Percentiles rank a stretch among this genome's conserved stretches.
Evolutionary conservation across 2,329 filamentous ascomycete species (phyloP).

Genomic region (Tolypocladium inflatum): DNA sequence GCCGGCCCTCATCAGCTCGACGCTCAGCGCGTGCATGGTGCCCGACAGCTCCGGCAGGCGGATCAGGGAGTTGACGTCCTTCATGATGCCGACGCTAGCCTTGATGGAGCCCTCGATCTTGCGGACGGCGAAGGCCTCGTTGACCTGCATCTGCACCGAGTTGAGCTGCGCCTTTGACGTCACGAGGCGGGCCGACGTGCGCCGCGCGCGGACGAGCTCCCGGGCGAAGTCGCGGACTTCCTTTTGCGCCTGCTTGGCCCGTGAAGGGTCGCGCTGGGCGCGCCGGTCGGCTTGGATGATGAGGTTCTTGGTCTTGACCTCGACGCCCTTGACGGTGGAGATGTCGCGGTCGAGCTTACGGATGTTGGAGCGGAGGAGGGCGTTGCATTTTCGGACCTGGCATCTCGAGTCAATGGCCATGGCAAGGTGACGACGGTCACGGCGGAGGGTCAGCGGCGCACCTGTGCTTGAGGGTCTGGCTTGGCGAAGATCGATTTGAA

Average conservation of each 20-base stretch:
- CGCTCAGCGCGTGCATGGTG: constrained; percentile 81
- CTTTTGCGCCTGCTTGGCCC: constrained; percentile 66
- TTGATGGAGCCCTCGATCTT: constrained; percentile 92
- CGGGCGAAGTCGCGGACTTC: constrained; percentile 84
- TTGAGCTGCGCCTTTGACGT: constrained; percentile 88
- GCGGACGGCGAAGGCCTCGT: constrained; percentile 87
- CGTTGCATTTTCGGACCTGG: constrained; percentile 92
- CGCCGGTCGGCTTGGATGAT: constrained; percentile 78
- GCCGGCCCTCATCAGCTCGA: constrained; percentile 86
- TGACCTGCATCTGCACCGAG: constrained; percentile 94
- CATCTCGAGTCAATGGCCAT: constrained; percentile 3
- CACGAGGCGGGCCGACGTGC: constrained; percentile 61
- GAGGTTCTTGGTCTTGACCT: constrained; percentile 74
- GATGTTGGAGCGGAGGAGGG: constrained; percentile 78
- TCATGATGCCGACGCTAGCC: constrained; percentile 87
- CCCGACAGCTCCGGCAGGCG: constrained; percentile 74
- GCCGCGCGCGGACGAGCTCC: constrained; percentile 76
- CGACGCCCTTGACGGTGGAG: constrained; percentile 63
- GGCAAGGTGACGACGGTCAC: neutral
- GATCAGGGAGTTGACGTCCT: constrained; percentile 83
- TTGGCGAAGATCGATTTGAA: constrained; percentile 81
- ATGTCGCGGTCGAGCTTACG: constrained; percentile 96
- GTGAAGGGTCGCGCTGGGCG: constrained; percentile 68
- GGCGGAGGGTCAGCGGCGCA: constrained; percentile 28
- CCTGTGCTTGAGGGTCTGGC: constrained; percentile 88